Conservation (phyloP, 1,284 basidiomycete species). For the Amylostereum areolatum region DNA sequence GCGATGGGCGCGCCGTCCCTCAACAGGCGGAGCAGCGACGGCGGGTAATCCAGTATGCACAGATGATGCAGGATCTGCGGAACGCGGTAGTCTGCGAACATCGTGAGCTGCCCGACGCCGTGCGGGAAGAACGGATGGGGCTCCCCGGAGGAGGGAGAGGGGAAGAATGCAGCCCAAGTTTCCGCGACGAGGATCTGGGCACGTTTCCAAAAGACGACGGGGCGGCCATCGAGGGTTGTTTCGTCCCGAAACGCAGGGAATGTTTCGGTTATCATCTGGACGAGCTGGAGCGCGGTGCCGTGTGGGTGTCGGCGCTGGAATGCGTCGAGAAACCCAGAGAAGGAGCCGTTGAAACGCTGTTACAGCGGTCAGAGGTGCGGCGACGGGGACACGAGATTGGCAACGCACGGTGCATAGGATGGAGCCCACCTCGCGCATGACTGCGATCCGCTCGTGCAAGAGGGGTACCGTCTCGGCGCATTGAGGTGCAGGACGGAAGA, state of each 20-base stretch:
- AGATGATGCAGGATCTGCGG: conserved; percentile 82
- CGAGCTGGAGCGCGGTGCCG: conserved; percentile 66
- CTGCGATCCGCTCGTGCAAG: conserved; percentile 55
- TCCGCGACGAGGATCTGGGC: conserved; percentile 83
- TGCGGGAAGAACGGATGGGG: conserved; percentile 67
- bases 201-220: conserved; percentile 79
- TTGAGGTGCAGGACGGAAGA: conserved; percentile 57
- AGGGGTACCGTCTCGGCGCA: conserved; percentile 62
- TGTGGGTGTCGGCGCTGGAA: conserved; percentile 48
- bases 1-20: conserved; percentile 34
- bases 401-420: conserved; percentile 57
- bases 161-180: conserved; percentile 78
- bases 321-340: conserved; percentile 54
- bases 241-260: conserved; percentile 80
- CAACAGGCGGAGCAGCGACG: conserved; percentile 44
- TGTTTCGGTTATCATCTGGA: conserved; percentile 58
- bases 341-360: conserved; percentile 68
- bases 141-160: conserved; percentile 28
- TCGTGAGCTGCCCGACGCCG: conserved; percentile 63
- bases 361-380: not conserved
- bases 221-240: conserved; percentile 44
- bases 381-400: not conserved
- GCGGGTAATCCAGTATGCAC: conserved; percentile 62
- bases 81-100: conserved; percentile 86
- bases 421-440: conserved; percentile 68